Conservation (phyloP, 2,329 filamentous ascomycete genomes). For the Apiospora phragmitis region DNA sequence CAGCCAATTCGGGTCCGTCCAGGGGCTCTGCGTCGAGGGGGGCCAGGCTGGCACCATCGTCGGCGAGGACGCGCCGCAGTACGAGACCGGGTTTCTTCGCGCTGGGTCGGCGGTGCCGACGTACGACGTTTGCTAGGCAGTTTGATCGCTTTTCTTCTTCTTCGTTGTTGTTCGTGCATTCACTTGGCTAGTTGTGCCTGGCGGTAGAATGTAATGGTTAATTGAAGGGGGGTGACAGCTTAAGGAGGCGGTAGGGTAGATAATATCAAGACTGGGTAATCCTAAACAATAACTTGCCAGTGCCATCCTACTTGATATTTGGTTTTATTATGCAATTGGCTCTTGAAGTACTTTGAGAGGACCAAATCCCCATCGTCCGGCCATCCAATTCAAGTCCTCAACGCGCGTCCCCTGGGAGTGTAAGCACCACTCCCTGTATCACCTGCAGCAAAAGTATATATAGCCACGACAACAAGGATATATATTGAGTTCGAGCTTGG, state of each 20-base stretch:
- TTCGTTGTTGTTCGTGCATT: background rate
- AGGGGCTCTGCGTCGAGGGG: conserved; percentile 34
- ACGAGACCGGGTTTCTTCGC: conserved; percentile 36
- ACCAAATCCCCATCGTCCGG: background rate
- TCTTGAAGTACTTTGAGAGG: background rate
- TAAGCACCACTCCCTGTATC: background rate
- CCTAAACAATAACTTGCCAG: no score
- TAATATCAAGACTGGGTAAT: background rate
- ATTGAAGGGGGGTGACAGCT: background rate
- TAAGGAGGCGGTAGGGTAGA: background rate
- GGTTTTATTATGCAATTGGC: background rate
- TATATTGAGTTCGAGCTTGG: background rate
- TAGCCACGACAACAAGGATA: background rate
- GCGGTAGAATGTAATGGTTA: background rate
- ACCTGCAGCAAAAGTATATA: background rate
- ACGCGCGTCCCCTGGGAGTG: background rate
- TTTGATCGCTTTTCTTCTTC: background rate
- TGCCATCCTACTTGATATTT: background rate
- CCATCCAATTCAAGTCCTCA: background rate
- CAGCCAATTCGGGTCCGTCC: conserved; percentile 33
- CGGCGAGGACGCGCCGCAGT: conserved; percentile 35
- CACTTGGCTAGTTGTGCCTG: background rate
- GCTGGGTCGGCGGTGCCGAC: conserved; percentile 29
- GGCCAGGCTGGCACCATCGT: conserved; percentile 36
- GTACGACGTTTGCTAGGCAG: conserved; percentile 32